Conservation (phyloP, 208 protist species). For the Borovskyia barvae region DNA sequence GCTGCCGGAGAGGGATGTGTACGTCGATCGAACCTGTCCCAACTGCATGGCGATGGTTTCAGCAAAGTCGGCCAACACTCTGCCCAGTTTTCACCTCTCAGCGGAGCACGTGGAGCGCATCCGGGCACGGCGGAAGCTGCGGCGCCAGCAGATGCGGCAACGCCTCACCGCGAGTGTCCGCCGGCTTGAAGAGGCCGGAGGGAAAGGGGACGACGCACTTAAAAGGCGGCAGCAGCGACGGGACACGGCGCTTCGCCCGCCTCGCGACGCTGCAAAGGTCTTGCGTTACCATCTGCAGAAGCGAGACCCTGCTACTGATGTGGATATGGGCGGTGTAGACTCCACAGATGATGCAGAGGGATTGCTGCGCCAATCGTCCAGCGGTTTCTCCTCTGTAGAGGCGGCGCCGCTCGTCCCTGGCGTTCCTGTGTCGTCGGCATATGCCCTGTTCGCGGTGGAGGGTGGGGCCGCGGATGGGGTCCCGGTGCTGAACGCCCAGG, state of each 20-base stretch:
- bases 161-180: constrained; percentile 43
- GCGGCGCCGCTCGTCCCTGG: constrained; percentile 12
- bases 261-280: constrained; percentile 43
- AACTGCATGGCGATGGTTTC: constrained; percentile 67
- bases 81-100: constrained; percentile 74
- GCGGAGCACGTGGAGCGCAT: constrained; percentile 57
- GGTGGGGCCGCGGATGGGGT: not conserved
- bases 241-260: too few species aligned
- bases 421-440: constrained; percentile 14
- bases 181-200: constrained; percentile 13
- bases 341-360: constrained; percentile 34
- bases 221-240: constrained; percentile 13
- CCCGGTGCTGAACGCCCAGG: constrained; percentile 41
- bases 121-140: constrained; percentile 38
- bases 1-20: constrained; percentile 54
- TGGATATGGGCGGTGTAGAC: not conserved
- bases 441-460: constrained; percentile 18
- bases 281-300: constrained; percentile 18
- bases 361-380: constrained; percentile 10
- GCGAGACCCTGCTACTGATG: not conserved
- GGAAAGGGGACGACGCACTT: not conserved
- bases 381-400: too few species aligned
- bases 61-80: constrained; percentile 39
- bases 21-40: constrained; percentile 58
- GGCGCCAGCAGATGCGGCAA: constrained; percentile 34